Percentiles rank a stretch among this genome's conserved stretches.
Conservation (phyloP, 345 rosid genomes). For the Hibiscus syriacus region DNA sequence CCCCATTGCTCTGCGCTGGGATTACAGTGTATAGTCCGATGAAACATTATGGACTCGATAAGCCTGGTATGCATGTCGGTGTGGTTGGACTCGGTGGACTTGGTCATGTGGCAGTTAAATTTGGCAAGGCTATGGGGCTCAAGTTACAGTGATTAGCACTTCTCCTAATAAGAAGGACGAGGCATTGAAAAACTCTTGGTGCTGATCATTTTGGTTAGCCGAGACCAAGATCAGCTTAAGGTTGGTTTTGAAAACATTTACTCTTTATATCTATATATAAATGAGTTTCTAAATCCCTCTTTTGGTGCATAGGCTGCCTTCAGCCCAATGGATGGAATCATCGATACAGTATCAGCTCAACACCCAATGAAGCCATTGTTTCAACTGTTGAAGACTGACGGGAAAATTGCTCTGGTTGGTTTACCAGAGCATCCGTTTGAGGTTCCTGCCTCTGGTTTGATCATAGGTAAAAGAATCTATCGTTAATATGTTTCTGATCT, state of each 20-base stretch:
- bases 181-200: constrained; percentile 44
- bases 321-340: constrained; percentile 36
- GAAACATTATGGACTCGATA: constrained; percentile 32
- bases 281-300: too few species aligned
- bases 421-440: constrained; percentile 31
- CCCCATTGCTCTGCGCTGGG: constrained; percentile 65
- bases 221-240: constrained; percentile 37
- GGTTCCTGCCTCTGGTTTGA: constrained; percentile 20
- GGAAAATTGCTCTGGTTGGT: constrained; percentile 33
- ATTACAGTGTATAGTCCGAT: constrained; percentile 50
- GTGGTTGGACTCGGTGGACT: constrained; percentile 70
- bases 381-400: constrained; percentile 23
- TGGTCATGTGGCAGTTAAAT: constrained; percentile 58
- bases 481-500: neutral
- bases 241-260: neutral
- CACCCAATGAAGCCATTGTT: constrained; percentile 26
- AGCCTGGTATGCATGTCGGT: constrained; percentile 36
- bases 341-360: constrained; percentile 26
- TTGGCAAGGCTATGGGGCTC: constrained; percentile 55
- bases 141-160: constrained; percentile 64
- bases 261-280: too few species aligned
- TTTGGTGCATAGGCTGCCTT: constrained; percentile 4
- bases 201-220: constrained; percentile 54
- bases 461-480: neutral
- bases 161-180: constrained; percentile 49